phyloP scores from a whole-genome alignment of 148 eudicot genomes.

The Fallopia convolvulus region DNA sequence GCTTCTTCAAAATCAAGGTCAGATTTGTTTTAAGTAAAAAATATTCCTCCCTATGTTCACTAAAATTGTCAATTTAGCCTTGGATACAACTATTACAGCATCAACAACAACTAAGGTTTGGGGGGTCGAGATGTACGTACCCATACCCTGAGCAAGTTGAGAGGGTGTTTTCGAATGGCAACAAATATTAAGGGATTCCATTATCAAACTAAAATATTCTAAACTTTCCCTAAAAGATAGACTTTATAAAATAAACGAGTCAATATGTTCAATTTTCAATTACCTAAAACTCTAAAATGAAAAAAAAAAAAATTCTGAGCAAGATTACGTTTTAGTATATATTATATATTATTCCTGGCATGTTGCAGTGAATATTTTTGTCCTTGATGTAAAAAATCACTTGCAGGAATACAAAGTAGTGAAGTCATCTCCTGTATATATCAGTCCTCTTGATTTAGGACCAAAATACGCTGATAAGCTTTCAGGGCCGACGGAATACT shows the following conservation, averaged over 20 bases:
- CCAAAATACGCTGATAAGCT: slow-evolving; percentile 80
- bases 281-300: too few species aligned
- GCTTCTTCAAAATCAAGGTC: slow-evolving; percentile 66
- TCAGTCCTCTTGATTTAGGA: slow-evolving; percentile 94
- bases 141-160: background rate
- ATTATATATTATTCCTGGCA: background rate
- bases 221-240: too few species aligned
- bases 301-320: too few species aligned
- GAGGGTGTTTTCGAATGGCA: background rate
- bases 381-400: background rate
- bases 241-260: too few species aligned
- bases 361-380: background rate
- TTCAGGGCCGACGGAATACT: slow-evolving; percentile 62
- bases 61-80: too few species aligned
- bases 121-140: too few species aligned
- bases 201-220: background rate
- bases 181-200: background rate
- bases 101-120: too few species aligned
- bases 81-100: too few species aligned
- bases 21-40: slow-evolving; percentile 16
- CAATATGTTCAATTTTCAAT: too few species aligned
- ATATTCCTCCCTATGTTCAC: too few species aligned
- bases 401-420: slow-evolving; percentile 74
- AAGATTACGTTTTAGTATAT: background rate
- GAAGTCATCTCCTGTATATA: slow-evolving; percentile 78